Conservation (phyloP, 1,284 basidiomycete species). For the Tilletia caries region DNA sequence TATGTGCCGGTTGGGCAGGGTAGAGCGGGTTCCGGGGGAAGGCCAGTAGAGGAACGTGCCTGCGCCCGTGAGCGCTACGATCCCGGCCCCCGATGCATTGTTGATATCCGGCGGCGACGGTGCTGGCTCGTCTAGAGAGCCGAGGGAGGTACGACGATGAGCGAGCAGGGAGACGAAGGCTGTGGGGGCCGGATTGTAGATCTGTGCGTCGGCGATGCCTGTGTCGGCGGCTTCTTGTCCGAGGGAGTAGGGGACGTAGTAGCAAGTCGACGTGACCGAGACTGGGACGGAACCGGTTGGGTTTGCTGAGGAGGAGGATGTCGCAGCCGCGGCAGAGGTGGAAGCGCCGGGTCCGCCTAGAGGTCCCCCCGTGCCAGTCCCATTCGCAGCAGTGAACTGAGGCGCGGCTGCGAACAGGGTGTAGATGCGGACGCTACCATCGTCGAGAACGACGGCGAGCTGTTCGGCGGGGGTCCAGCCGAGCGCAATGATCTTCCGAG, state of each 20-base stretch:
- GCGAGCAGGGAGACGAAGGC: background rate
- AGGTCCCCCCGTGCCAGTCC: background rate
- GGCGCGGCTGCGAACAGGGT: constrained; percentile 60
- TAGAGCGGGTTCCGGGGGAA: constrained; percentile 55
- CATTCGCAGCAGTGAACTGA: background rate
- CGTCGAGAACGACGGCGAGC: constrained; percentile 81
- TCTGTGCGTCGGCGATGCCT: constrained; percentile 74
- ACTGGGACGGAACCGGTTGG: constrained; percentile 13
- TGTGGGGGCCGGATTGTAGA: constrained; percentile 48
- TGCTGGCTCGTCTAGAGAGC: background rate
- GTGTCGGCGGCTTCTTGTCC: constrained; percentile 79
- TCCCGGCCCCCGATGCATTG: constrained; percentile 67
- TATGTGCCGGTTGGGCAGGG: constrained; percentile 1
- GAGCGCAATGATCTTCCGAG: constrained; percentile 68
- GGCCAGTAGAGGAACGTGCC: constrained; percentile 70
- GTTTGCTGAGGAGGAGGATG: background rate
- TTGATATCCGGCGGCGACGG: background rate
- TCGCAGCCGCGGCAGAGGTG: background rate
- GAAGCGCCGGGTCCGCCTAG: constrained; percentile 18
- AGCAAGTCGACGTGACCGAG: constrained; percentile 60
- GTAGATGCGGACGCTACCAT: constrained; percentile 85
- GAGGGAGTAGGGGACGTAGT: constrained; percentile 78
- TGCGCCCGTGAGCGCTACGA: constrained; percentile 78
- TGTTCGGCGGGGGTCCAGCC: constrained; percentile 79
- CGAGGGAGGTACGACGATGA: constrained; percentile 1